Percentiles rank a stretch among this genome's conserved stretches.
Evolutionary conservation across 208 protist species (phyloP).

Genomic region (Phytomonas sp.): DNA sequence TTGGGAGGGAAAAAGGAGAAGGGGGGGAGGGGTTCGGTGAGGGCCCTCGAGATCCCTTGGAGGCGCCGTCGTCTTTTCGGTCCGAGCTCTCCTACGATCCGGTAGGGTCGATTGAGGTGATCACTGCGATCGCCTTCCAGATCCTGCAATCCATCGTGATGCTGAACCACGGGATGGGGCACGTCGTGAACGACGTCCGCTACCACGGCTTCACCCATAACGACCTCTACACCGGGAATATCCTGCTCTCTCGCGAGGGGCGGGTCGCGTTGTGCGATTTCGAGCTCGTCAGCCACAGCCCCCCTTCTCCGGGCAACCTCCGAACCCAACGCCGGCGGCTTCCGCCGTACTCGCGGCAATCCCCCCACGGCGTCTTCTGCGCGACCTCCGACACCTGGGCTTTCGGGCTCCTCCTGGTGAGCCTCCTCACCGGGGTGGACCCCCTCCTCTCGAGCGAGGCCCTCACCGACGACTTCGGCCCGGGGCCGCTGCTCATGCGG

Average conservation of each 20-base stretch:
- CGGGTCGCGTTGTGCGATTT: conserved; percentile 76
- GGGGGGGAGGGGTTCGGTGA: too few relatives aligned
- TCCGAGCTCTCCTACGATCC: conserved; percentile 22
- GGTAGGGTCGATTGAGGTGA: conserved; percentile 26
- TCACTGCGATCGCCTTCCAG: conserved; percentile 57
- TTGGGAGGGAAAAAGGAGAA: too few relatives aligned
- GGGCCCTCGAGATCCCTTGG: conserved; percentile 3
- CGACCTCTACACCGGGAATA: conserved; percentile 78
- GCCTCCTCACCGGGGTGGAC: conserved; percentile 70
- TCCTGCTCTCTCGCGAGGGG: conserved; percentile 41
- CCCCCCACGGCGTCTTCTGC: conserved; percentile 55
- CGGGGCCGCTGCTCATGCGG: conserved; percentile 44
- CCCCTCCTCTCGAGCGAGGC: conserved; percentile 49
- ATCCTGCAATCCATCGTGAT: conserved; percentile 42
- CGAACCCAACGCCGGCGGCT: conserved; percentile 16
- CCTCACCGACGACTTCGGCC: conserved; percentile 70
- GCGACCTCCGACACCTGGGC: conserved; percentile 58
- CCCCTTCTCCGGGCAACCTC: conserved; percentile 9
- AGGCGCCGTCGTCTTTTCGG: conserved; percentile 14
- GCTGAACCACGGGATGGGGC: conserved; percentile 48
- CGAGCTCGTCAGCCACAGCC: conserved; percentile 55
- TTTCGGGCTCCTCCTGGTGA: conserved; percentile 48
- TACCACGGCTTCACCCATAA: conserved; percentile 27
- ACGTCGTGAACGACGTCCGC: conserved; percentile 17
- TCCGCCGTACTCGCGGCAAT: conserved; percentile 51